Percentiles rank a stretch among this genome's conserved stretches.
Evolutionary conservation across 1,139 yeast species (phyloP).

Genomic region (Trichomonascaceae sp.): DNA sequence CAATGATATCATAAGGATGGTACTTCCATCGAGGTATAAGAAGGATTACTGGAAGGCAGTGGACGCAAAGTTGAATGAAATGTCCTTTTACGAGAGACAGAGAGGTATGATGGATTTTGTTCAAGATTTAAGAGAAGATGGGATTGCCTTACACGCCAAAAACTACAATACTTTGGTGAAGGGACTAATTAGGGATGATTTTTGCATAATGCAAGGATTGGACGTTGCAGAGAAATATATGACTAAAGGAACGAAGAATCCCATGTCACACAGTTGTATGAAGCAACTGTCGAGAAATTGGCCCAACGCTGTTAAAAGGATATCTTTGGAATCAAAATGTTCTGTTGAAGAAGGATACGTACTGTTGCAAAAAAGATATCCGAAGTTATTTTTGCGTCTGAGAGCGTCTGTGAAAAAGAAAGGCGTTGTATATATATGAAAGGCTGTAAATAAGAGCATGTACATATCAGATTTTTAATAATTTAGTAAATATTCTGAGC

Average conservation of each 20-base stretch:
- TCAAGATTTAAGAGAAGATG: slow-evolving; percentile 29
- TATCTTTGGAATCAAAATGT: slow-evolving; percentile 9
- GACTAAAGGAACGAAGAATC: background rate
- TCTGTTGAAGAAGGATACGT: slow-evolving; percentile 8
- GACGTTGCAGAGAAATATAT: slow-evolving; percentile 32
- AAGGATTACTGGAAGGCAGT: slow-evolving; percentile 26
- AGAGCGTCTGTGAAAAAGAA: background rate
- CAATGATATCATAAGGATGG: background rate
- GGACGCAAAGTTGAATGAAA: slow-evolving; percentile 28
- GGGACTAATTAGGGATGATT: slow-evolving; percentile 27
- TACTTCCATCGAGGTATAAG: slow-evolving; percentile 17
- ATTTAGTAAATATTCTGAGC: too few relatives aligned
- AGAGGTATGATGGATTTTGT: slow-evolving; percentile 28
- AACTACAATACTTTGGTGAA: slow-evolving; percentile 38
- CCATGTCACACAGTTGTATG: slow-evolving; percentile 10
- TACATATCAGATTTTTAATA: background rate
- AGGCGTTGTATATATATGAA: background rate
- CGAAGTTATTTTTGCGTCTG: slow-evolving; percentile 6
- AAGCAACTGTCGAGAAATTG: slow-evolving; percentile 5
- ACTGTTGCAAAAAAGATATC: slow-evolving; percentile 10
- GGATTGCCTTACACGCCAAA: slow-evolving; percentile 36
- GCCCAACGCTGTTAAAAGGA: slow-evolving; percentile 8
- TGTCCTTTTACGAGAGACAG: slow-evolving; percentile 21
- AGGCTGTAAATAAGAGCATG: background rate
- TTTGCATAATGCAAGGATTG: slow-evolving; percentile 34